phyloP scores from a whole-genome alignment of 1,139 yeast genomes.

The Debaryomyces sp. region DNA sequence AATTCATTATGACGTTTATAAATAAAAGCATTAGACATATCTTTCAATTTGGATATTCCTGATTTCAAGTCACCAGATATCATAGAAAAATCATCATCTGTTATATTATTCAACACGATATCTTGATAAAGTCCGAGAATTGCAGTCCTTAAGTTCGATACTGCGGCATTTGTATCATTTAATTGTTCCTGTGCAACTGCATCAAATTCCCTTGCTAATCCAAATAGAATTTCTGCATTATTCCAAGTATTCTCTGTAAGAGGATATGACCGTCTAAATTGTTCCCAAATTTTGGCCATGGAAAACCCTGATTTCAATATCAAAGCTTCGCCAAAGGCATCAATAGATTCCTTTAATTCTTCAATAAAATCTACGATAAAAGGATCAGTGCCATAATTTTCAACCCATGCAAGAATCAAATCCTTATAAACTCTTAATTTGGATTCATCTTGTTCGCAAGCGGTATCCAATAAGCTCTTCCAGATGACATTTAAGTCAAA shows the following conservation, averaged over 20 bases:
- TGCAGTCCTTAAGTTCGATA: conserved; percentile 46
- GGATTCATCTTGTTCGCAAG: conserved; percentile 62
- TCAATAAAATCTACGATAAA: conserved; percentile 4
- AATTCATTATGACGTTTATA: conserved; percentile 57
- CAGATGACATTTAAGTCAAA: conserved; percentile 47
- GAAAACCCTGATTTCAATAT: conserved; percentile 62
- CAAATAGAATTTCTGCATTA: conserved; percentile 41
- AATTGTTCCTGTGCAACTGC: conserved; percentile 54
- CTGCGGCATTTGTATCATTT: conserved; percentile 54
- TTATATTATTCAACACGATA: conserved; percentile 34
- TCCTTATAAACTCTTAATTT: conserved; percentile 70
- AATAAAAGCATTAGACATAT: conserved; percentile 52
- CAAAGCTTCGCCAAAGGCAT: conserved; percentile 52
- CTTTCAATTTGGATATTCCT: conserved; percentile 51
- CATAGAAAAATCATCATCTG: conserved; percentile 35
- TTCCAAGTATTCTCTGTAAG: conserved; percentile 57
- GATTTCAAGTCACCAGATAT: conserved; percentile 37
- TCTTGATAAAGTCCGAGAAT: conserved; percentile 50
- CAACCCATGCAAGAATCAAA: conserved; percentile 55
- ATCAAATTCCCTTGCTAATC: conserved; percentile 60
- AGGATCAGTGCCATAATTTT: conserved; percentile 12
- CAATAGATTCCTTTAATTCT: conserved; percentile 26
- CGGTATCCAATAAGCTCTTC: conserved; percentile 46
- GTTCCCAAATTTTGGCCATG: conserved; percentile 72
- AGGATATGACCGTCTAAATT: conserved; percentile 64